Conservation (phyloP, 768 basidiomycete species). For the Leccinum subtestaceum region DNA sequence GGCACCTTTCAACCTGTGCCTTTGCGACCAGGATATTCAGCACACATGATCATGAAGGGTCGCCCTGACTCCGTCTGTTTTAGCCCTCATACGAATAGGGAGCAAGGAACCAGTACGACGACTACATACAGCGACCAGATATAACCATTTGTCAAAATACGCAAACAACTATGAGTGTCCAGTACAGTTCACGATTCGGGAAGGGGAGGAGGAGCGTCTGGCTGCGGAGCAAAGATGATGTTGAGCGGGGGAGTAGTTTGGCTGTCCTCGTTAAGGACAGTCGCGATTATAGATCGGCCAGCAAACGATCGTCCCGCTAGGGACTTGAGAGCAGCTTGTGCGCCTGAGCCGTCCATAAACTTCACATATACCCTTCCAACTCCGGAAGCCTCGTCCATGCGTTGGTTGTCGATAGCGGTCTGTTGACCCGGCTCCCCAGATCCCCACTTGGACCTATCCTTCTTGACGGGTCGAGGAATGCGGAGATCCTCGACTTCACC, state of each 20-base stretch:
- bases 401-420: constrained; percentile 61
- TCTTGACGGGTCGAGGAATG: constrained; percentile 86
- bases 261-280: constrained; percentile 78
- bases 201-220: constrained; percentile 77
- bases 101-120: constrained; percentile 8
- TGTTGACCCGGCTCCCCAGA: constrained; percentile 58
- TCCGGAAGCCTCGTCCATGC: constrained; percentile 84
- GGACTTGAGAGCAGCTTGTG: constrained; percentile 72
- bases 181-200: constrained; percentile 37
- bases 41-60: too few relatives aligned
- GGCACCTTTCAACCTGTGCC: background rate
- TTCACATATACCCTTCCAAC: constrained; percentile 97
- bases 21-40: background rate
- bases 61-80: background rate
- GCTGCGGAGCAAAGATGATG: constrained; percentile 81
- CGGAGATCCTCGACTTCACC: constrained; percentile 82
- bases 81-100: background rate
- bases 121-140: constrained; percentile 24
- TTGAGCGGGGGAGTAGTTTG: constrained; percentile 80
- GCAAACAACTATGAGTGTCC: constrained; percentile 4
- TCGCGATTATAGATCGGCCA: constrained; percentile 84
- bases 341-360: constrained; percentile 61
- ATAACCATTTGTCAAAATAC: constrained; percentile 15
- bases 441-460: constrained; percentile 77
- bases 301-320: constrained; percentile 89